These are phyloP conservation scores for Trypanosoma rangeli DNA, from an alignment of 208 protist genomes.

Conservation along the genomic window DNA sequence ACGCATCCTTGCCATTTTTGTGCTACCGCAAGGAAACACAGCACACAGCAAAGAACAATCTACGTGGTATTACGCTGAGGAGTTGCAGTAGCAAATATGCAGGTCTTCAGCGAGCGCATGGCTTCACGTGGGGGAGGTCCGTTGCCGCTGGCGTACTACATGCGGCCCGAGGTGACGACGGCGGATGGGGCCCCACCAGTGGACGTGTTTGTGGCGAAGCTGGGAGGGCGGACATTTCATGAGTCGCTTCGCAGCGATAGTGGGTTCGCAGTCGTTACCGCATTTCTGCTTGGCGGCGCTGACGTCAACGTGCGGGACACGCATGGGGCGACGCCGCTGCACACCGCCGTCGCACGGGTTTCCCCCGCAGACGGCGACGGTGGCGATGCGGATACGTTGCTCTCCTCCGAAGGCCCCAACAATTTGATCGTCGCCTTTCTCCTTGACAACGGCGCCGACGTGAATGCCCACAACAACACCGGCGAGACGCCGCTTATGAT, in stretches of 20 bases:
- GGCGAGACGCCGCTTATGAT: slow-evolving; percentile 83
- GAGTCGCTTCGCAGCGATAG: slow-evolving; percentile 39
- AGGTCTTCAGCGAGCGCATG: slow-evolving; percentile 39
- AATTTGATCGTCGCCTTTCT: slow-evolving; percentile 64
- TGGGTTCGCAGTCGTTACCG: slow-evolving; percentile 36
- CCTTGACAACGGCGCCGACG: slow-evolving; percentile 70
- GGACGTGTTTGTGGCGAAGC: slow-evolving; percentile 23
- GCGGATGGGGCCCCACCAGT: slow-evolving; percentile 13
- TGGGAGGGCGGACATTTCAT: slow-evolving; percentile 52
- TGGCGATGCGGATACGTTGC: slow-evolving; percentile 7
- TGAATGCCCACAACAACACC: slow-evolving; percentile 43
- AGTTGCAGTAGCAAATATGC: slow-evolving; percentile 30
- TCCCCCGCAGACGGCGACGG: background rate
- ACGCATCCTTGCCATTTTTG: background rate
- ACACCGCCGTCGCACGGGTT: slow-evolving; percentile 50
- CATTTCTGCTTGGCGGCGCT: slow-evolving; percentile 64
- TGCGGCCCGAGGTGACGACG: slow-evolving; percentile 19
- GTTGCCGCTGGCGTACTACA: slow-evolving; percentile 56
- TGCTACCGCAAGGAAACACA: background rate
- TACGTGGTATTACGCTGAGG: too few relatives aligned
- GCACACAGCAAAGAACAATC: background rate
- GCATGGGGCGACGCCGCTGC: slow-evolving; percentile 59
- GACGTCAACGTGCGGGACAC: slow-evolving; percentile 40
- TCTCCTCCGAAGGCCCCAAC: slow-evolving; percentile 41
- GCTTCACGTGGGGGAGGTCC: slow-evolving; percentile 36